Evolutionary conservation across 2,329 filamentous ascomycete genomes (phyloP), one percentile per base, ranked within the genome.

Genomic region (Cercospora berteroae): DNA sequence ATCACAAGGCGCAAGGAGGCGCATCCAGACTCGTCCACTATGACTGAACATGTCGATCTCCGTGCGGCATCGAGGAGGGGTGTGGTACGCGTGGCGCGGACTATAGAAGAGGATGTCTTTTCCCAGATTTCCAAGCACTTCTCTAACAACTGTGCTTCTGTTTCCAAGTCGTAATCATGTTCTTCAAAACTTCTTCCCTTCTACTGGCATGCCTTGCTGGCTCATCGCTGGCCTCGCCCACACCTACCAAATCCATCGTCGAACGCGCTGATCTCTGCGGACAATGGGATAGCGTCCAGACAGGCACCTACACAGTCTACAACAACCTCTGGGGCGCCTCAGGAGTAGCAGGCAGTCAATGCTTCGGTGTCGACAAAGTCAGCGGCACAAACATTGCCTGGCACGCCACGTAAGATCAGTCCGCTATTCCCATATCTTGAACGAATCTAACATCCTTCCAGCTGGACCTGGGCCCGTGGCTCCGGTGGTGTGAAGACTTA

Each of bases 401-500:
- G 71, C 67, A 72, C 36, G 66, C 66, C 52, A 67, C 68, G 56
- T 74, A 61, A 64, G 58, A 63, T 20, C 42, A 44, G 57, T 27
- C 55, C 64, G 1, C 57, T 48, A 39, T 23, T 56, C 8, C 5
- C 9, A 36, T 29, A 13, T 56, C 8, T 48, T 10, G 10, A 20
- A 12, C 18, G 18, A 13, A 1, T 5, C 44, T 50, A 18, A 50
- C 18, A 23, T 50, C 18, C 10, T 23, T 9, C 9, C 18, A 67
- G 60, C 23, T 72, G 63, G 71, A 69, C 71, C 27, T 75, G 73
- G 73, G 18, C 66, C 25, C 69, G 69, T 8, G 72, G 75, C 25
- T 57, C 69, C 3, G 72, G 69, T 64, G 66, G 76, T 18, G 80
- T 81, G 48, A 81, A 82, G 70, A 79, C 79, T 31, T 81, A 80